These are phyloP conservation scores for Colletotrichum sp. DNA, from an alignment of 2,329 filamentous ascomycete genomes.

Conservation along the genomic window DNA sequence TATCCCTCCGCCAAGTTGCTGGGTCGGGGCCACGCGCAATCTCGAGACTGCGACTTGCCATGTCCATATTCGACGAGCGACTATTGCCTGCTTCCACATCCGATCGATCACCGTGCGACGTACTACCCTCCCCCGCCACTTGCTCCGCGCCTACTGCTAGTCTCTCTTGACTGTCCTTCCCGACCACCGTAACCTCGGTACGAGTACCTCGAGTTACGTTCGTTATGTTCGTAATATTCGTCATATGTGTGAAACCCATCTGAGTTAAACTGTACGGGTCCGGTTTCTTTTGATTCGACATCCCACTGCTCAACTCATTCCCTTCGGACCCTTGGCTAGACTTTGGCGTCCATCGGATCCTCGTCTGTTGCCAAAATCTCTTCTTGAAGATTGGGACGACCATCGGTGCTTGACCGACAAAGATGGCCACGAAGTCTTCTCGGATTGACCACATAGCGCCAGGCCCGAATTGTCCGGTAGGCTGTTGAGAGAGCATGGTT, in stretches of 20 bases:
- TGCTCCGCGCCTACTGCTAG: background rate
- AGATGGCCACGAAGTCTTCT: constrained; percentile 41
- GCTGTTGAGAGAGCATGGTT: background rate
- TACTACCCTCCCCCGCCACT: background rate
- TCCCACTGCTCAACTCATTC: constrained; percentile 11
- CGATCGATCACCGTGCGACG: background rate
- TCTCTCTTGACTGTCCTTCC: background rate
- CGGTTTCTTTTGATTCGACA: constrained; percentile 13
- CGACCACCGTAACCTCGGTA: background rate
- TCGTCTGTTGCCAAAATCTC: constrained; percentile 26
- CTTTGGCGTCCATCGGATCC: background rate
- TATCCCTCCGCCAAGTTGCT: background rate
- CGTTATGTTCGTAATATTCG: background rate
- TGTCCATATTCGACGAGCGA: background rate
- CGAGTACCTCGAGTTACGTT: background rate
- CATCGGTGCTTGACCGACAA: constrained; percentile 41
- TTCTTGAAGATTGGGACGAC: constrained; percentile 30
- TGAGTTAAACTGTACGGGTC: constrained; percentile 25
- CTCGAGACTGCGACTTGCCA: background rate
- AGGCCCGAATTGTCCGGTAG: background rate
- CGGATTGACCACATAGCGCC: constrained; percentile 41
- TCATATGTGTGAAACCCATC: constrained; percentile 17
- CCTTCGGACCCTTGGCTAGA: constrained; percentile 8
- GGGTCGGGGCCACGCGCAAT: background rate
- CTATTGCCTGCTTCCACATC: background rate